Evolutionary conservation across 345 rosid genomes (phyloP).

Genomic region (Syzygium jambos): DNA sequence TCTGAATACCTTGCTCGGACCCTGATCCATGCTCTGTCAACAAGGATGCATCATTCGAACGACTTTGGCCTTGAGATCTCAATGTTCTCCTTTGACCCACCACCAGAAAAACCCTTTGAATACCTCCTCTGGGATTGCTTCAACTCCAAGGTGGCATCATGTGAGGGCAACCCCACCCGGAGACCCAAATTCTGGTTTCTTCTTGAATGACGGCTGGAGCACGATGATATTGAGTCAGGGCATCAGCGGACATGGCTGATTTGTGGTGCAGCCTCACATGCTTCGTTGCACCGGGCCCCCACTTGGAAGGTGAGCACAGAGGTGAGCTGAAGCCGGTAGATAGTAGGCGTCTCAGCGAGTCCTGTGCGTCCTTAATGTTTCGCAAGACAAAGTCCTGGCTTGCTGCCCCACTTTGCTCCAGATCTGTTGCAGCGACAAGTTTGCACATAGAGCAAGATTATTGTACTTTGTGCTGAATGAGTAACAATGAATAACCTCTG

Average conservation of each 20-base stretch:
- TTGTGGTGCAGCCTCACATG: constrained; percentile 15
- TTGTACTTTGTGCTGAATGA: too few species aligned
- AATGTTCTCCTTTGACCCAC: neutral
- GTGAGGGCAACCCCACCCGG: constrained; percentile 5
- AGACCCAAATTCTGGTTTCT: neutral
- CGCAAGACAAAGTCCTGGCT: neutral
- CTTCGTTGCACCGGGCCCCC: neutral
- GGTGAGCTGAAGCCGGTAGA: neutral
- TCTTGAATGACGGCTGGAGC: neutral
- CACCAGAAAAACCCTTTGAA: constrained; percentile 6
- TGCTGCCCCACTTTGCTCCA: neutral
- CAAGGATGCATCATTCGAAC: constrained; percentile 5
- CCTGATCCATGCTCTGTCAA: neutral
- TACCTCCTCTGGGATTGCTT: constrained; percentile 23
- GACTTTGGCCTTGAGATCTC: constrained; percentile 15
- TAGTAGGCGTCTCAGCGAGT: neutral
- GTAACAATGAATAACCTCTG: neutral
- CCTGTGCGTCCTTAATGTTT: neutral
- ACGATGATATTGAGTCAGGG: constrained; percentile 5
- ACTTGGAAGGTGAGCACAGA: constrained; percentile 9
- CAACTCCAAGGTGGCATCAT: constrained; percentile 4
- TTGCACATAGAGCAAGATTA: too few species aligned
- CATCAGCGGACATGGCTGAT: neutral
- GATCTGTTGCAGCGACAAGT: neutral
- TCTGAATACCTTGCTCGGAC: neutral